These are phyloP conservation scores for Isabelozyma rhagii DNA, from an alignment of 805 yeast genomes.

Conservation along the genomic window DNA sequence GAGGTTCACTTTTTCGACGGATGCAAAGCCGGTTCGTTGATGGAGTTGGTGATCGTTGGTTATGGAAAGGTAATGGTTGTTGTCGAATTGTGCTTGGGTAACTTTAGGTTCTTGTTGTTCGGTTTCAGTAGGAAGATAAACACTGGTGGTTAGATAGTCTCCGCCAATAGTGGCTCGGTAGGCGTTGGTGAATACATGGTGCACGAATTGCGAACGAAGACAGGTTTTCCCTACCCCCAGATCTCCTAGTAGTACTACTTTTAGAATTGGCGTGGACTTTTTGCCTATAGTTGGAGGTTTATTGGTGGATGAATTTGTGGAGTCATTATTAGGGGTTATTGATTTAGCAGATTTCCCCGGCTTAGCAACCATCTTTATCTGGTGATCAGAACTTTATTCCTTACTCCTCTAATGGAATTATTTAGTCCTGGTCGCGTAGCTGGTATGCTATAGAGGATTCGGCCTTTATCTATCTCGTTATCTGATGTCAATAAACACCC, in stretches of 20 bases:
- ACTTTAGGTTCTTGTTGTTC: neutral
- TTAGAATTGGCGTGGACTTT: conserved; percentile 22
- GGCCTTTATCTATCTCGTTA: no score
- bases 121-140: conserved; percentile 4
- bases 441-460: no score
- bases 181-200: conserved; percentile 52
- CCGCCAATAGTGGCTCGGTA: conserved; percentile 61
- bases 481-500: no score
- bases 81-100: neutral
- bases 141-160: conserved; percentile 48
- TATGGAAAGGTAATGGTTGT: neutral
- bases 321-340: neutral
- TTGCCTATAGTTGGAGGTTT: neutral
- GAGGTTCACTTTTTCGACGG: conserved; percentile 29
- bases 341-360: no score
- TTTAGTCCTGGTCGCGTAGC: no score
- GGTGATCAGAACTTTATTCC: no score
- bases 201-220: conserved; percentile 51
- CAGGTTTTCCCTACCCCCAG: conserved; percentile 62
- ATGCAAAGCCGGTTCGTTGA: neutral
- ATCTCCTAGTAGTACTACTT: conserved; percentile 56
- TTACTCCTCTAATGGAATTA: no score
- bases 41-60: neutral
- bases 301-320: neutral
- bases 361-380: no score